Percentiles rank a stretch among this genome's conserved stretches.
Evolutionary conservation across 306 rosid species (phyloP).

Genomic region (Lathyrus tuberosus): DNA sequence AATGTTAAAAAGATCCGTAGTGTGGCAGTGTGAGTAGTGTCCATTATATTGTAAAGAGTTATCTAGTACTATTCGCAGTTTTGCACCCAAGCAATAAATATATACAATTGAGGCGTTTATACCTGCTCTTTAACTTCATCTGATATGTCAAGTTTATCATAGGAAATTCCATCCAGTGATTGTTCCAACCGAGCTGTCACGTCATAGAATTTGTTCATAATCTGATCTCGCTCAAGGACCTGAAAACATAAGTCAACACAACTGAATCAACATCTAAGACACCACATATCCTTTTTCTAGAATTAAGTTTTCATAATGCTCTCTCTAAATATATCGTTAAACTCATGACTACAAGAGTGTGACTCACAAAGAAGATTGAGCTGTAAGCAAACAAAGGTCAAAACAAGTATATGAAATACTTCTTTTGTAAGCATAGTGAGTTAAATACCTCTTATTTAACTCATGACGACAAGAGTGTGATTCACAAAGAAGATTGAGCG

Average conservation of each 20-base stretch:
- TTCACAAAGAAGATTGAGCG: too few relatives aligned
- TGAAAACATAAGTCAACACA: conserved; percentile 38
- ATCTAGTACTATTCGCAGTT: neutral
- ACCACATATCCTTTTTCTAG: conserved; percentile 24
- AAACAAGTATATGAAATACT: conserved; percentile 27
- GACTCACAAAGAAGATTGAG: conserved; percentile 1
- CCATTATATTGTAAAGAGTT: conserved; percentile 23
- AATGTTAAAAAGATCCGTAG: conserved; percentile 11
- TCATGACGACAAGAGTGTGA: too few relatives aligned
- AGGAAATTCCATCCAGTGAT: conserved; percentile 71
- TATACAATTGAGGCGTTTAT: conserved; percentile 26
- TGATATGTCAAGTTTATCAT: conserved; percentile 79
- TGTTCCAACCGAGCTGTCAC: conserved; percentile 75
- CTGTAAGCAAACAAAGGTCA: conserved; percentile 21
- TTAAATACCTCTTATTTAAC: too few relatives aligned
- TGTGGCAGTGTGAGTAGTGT: neutral
- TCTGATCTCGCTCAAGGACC: conserved; percentile 85
- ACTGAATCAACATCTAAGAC: conserved; percentile 34
- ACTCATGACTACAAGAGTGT: neutral
- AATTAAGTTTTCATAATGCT: conserved; percentile 21
- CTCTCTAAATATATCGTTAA: conserved; percentile 23
- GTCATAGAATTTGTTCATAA: conserved; percentile 69
- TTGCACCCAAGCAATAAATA: conserved; percentile 18
- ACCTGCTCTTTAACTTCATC: conserved; percentile 99
- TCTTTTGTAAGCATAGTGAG: neutral